Conservation (phyloP, 768 basidiomycete genomes). For the Lentinula guzmanii region DNA sequence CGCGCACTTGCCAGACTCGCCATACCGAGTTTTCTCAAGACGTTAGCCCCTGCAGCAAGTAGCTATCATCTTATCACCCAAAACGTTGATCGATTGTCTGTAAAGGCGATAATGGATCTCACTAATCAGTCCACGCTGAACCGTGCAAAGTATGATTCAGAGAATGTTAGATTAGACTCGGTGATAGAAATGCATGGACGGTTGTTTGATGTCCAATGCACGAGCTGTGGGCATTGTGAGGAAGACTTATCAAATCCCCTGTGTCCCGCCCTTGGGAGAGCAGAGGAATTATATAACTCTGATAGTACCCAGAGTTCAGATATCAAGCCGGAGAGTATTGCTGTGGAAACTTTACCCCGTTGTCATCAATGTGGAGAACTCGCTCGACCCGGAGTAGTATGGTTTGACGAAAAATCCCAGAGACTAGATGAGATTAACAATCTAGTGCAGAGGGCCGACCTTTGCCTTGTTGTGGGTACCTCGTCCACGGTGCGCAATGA, state of each 20-base stretch:
- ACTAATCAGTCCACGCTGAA: not conserved
- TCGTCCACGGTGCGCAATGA: constrained; percentile 34
- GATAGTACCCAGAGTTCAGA: not conserved
- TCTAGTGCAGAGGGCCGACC: constrained; percentile 38
- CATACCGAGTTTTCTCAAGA: constrained; percentile 27
- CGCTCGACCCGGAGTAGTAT: constrained; percentile 28
- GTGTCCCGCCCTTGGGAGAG: constrained; percentile 37
- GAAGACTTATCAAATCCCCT: constrained; percentile 36
- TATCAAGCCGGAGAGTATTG: not conserved
- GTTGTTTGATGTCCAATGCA: constrained; percentile 50
- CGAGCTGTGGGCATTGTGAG: constrained; percentile 34
- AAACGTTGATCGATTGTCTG: constrained; percentile 52
- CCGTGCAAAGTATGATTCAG: constrained; percentile 6
- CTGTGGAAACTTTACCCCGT: not conserved
- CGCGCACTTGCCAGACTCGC: constrained; percentile 40
- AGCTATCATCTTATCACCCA: constrained; percentile 52
- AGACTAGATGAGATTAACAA: constrained; percentile 32
- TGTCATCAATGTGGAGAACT: not conserved
- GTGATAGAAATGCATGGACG: constrained; percentile 55
- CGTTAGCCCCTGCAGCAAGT: constrained; percentile 30
- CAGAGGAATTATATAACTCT: constrained; percentile 30
- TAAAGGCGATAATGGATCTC: constrained; percentile 28
- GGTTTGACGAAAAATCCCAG: constrained; percentile 47
- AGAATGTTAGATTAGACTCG: constrained; percentile 16
- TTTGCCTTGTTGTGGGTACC: constrained; percentile 51